Conservation (phyloP, 129 eudicot genomes). For the Artemisia argyi region DNA sequence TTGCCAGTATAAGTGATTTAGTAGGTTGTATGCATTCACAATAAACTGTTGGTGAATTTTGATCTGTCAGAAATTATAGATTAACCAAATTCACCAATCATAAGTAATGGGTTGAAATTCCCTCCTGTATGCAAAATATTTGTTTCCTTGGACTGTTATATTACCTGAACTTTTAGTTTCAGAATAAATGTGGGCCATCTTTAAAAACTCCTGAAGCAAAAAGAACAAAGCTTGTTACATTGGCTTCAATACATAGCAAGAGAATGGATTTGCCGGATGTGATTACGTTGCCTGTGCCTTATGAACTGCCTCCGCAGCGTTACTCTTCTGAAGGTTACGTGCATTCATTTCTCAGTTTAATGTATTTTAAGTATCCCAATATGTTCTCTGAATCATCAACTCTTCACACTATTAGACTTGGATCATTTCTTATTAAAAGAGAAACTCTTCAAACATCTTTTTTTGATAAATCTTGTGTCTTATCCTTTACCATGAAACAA, state of each 20-base stretch:
- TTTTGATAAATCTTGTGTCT: too few species aligned
- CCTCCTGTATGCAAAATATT: too few species aligned
- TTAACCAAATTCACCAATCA: not conserved
- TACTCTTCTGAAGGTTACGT: conserved; percentile 72
- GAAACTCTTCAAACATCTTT: not conserved
- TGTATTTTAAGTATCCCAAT: not conserved
- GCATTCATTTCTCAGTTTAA: not conserved
- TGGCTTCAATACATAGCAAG: conserved; percentile 52
- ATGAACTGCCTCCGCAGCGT: conserved; percentile 82
- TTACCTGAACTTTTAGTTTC: conserved; percentile 16
- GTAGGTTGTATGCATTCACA: not conserved
- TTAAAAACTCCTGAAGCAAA: conserved; percentile 27
- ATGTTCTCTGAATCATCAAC: not conserved
- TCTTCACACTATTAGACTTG: not conserved
- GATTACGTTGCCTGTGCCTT: conserved; percentile 79
- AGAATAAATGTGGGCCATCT: conserved; percentile 41
- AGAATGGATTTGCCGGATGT: conserved; percentile 43
- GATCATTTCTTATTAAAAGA: not conserved
- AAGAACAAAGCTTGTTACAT: conserved; percentile 66
- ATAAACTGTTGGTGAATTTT: not conserved
- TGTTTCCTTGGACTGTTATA: not conserved
- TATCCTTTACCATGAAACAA: too few species aligned
- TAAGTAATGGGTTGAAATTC: not conserved
- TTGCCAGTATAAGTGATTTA: too few species aligned
- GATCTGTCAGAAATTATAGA: not conserved